Percentiles rank a stretch among this genome's conserved stretches.
phyloP scores from a whole-genome alignment of 371 early-diverging fungal genomes.

The Rhizomucor pusillus region DNA sequence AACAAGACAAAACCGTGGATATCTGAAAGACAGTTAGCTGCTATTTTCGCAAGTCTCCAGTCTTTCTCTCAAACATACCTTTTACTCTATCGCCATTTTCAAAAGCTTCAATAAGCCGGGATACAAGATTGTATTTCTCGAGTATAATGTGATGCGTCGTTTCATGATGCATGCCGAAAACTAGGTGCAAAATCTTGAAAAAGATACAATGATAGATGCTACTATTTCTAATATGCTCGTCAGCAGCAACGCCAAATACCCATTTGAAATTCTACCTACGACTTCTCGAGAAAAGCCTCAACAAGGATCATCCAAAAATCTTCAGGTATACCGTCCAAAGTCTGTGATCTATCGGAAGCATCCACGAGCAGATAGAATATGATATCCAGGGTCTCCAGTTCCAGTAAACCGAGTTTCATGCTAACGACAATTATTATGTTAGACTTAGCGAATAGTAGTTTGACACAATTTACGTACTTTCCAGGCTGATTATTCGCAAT shows the following conservation, averaged over 20 bases:
- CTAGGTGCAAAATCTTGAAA: conserved; percentile 31
- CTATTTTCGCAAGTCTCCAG: background rate
- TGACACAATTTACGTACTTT: conserved; percentile 15
- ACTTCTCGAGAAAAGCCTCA: conserved; percentile 43
- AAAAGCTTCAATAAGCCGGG: conserved; percentile 35
- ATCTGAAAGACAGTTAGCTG: conserved; percentile 12
- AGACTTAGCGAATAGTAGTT: too few species aligned
- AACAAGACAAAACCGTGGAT: conserved; percentile 35
- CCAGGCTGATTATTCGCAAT: conserved; percentile 22
- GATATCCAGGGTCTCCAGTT: conserved; percentile 36
- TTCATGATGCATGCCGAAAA: conserved; percentile 25
- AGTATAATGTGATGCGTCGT: conserved; percentile 22
- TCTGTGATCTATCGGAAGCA: conserved; percentile 23
- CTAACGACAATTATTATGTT: conserved; percentile 12
- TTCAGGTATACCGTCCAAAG: conserved; percentile 29
- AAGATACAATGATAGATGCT: conserved; percentile 44
- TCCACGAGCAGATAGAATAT: conserved; percentile 29
- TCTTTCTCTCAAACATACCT: too few species aligned
- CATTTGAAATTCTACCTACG: conserved; percentile 7
- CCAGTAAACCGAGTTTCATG: conserved; percentile 4
- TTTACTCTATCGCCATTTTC: conserved; percentile 17
- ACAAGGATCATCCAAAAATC: conserved; percentile 40
- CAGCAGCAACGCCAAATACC: background rate
- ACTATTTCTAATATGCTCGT: conserved; percentile 32
- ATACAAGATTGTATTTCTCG: conserved; percentile 26